phyloP scores from a whole-genome alignment of 441 rosid genomes.

The Bruguiera hainesii region DNA sequence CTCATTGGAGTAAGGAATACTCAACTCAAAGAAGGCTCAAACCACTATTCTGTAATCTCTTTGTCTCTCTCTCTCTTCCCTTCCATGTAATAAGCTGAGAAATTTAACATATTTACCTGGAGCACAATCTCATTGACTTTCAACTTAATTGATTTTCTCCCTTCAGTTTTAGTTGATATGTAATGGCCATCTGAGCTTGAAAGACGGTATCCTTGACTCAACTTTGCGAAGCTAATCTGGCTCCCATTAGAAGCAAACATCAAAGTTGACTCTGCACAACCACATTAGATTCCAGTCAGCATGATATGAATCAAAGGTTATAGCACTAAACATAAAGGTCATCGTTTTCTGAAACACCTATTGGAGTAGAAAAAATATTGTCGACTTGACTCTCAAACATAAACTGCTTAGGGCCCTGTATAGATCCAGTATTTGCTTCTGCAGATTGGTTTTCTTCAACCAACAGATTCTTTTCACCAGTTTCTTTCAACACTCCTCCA shows the following conservation, averaged over 20 bases:
- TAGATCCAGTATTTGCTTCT: conserved; percentile 54
- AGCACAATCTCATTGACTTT: conserved; percentile 81
- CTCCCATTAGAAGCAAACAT: conserved; percentile 84
- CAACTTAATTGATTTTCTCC: conserved; percentile 83
- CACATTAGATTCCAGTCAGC: conserved; percentile 35
- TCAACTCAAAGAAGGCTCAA: too few species aligned
- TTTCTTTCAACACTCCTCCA: conserved; percentile 62
- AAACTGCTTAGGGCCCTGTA: conserved; percentile 82
- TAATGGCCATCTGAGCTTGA: conserved; percentile 83
- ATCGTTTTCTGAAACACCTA: conserved; percentile 58
- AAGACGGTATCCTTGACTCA: conserved; percentile 77
- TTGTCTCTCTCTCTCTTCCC: too few species aligned
- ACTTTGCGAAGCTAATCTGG: conserved; percentile 85
- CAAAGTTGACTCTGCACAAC: conserved; percentile 81
- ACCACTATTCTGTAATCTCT: too few species aligned
- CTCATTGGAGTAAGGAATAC: too few species aligned
- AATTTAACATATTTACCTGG: conserved; percentile 56
- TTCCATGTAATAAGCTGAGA: neutral
- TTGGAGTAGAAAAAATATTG: conserved; percentile 89
- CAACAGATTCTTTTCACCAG: conserved; percentile 60
- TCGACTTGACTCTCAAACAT: conserved; percentile 96
- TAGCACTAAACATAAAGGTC: conserved; percentile 17
- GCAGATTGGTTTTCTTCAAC: conserved; percentile 55
- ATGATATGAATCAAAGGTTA: conserved; percentile 14
- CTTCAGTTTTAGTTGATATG: conserved; percentile 80